A percentile compares a stretch with the other conserved stretches of the same genome.
These are phyloP conservation scores for Lachancea fermentati DNA, from an alignment of 805 yeast genomes.

Conservation along the genomic window DNA sequence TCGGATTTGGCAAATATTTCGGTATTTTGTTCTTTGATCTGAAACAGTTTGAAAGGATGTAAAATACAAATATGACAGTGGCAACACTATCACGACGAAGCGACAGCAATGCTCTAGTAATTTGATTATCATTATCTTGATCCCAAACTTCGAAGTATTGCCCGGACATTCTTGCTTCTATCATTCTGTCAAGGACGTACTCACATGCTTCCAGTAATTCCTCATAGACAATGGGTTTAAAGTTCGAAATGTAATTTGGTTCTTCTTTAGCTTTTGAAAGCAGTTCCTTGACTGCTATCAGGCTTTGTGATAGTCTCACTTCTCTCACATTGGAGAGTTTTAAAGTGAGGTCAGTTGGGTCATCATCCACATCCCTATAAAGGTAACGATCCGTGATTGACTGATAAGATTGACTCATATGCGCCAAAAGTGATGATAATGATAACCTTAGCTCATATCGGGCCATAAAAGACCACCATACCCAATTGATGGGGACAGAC, in stretches of 20 bases:
- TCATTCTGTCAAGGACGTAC: constrained; percentile 36
- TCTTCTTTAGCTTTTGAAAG: constrained; percentile 35
- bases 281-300: constrained; percentile 36
- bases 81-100: constrained; percentile 45
- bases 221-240: constrained; percentile 32
- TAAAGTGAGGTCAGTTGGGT: constrained; percentile 41
- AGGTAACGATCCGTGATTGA: constrained; percentile 43
- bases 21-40: constrained; percentile 37
- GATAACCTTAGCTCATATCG: constrained; percentile 38
- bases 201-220: constrained; percentile 36
- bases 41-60: constrained; percentile 39
- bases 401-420: constrained; percentile 43
- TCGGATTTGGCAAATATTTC: constrained; percentile 40
- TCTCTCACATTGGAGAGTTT: constrained; percentile 43
- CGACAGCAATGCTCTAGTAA: constrained; percentile 37
- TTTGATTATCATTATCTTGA: constrained; percentile 35
- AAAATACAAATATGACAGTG: constrained; percentile 40
- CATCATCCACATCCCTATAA: constrained; percentile 43
- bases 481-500: constrained; percentile 38
- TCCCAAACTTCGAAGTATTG: constrained; percentile 43
- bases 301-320: constrained; percentile 41
- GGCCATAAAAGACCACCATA: constrained; percentile 45
- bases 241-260: constrained; percentile 32
- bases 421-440: constrained; percentile 35
- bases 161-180: constrained; percentile 48